Base-by-base conservation (phyloP, 2,329 filamentous ascomycete species). In the Epichloe hybrida region DNA sequence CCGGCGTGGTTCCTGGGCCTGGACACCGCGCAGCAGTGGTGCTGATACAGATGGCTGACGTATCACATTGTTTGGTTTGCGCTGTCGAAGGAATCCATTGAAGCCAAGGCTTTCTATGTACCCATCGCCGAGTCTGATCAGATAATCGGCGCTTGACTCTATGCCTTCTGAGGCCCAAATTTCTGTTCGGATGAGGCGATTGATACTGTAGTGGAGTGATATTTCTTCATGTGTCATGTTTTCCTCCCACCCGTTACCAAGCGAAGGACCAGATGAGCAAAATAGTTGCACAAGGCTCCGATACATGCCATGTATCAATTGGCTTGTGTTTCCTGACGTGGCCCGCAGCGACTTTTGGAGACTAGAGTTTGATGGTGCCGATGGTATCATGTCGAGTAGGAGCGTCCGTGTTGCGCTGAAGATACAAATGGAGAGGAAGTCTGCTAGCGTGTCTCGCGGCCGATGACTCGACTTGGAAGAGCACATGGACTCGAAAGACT, bases 391-490 rank as follows among this genome's bases (percentile, higher is more conserved):
- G 50, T 78, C 74, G 15, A 72, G 64, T 5, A 80, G 62, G 2
- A 81, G 67, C 1, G 75, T 75, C 47, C 72, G 71, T 20, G 74
- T 69, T 31, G 76, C 66, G 58, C 76, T 80, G 57, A 81, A 79
- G n/a, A 81, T 73, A 59, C 77, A 79, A 17, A 81, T 61, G 12
- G 77, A 73, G 48, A 76, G 65, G 53, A 80, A 77, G 4, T 72
- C 60, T 2, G 77, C 73, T 15, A 79, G 60, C 71, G 75, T 78
- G 50, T 67, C 67, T 55, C 68, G 70, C 8, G 69, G 61, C n/a
- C 63, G 62, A 35, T 63, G 64, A 23, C 67, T 64, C 51, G 70
- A 61, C 2, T 71, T 68, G 17, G 66, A 66, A 4, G 62, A 64
- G 41, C 52, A 51, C 17, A 23, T 49, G 8, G 39, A 7, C 54